Evolutionary conservation across 176 grass and related monocot genomes (phyloP).

Genomic region (Phoenix roebelenii): DNA sequence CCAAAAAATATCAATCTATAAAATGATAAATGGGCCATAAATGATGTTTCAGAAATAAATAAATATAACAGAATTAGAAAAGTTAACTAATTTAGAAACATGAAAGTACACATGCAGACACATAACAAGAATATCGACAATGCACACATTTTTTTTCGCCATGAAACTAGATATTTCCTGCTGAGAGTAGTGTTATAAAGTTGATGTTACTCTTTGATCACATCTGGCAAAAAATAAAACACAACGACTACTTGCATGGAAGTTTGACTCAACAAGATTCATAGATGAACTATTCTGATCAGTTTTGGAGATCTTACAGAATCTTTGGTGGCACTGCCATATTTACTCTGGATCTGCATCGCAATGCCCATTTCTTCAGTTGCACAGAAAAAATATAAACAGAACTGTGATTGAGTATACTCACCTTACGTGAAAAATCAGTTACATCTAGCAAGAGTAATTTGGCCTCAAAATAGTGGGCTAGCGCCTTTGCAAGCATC

Average conservation of each 20-base stretch:
- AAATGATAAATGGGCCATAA: too few species aligned
- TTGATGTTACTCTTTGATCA: too few species aligned
- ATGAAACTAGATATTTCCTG: too few species aligned
- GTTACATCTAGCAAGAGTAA: slow-evolving; percentile 79
- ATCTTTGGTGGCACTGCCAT: slow-evolving; percentile 44
- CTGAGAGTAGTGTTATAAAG: too few species aligned
- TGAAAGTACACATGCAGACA: too few species aligned
- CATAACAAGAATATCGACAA: too few species aligned
- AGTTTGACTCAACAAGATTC: not conserved
- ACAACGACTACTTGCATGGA: not conserved
- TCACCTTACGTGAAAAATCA: slow-evolving; percentile 83
- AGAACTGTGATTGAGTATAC: slow-evolving; percentile 11
- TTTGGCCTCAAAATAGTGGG: slow-evolving; percentile 79
- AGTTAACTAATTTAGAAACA: too few species aligned
- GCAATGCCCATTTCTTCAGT: not conserved
- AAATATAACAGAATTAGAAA: too few species aligned
- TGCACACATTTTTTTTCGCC: too few species aligned
- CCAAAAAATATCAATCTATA: too few species aligned
- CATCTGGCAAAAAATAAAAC: not conserved
- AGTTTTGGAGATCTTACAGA: slow-evolving; percentile 24
- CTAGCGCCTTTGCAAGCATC: slow-evolving; percentile 86
- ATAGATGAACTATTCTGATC: not conserved
- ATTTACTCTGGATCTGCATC: slow-evolving; percentile 66
- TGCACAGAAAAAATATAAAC: not conserved
- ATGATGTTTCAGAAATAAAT: too few species aligned